Evolutionary conservation across 129 eudicot genomes (phyloP).

Genomic region (Arctium lappa): DNA sequence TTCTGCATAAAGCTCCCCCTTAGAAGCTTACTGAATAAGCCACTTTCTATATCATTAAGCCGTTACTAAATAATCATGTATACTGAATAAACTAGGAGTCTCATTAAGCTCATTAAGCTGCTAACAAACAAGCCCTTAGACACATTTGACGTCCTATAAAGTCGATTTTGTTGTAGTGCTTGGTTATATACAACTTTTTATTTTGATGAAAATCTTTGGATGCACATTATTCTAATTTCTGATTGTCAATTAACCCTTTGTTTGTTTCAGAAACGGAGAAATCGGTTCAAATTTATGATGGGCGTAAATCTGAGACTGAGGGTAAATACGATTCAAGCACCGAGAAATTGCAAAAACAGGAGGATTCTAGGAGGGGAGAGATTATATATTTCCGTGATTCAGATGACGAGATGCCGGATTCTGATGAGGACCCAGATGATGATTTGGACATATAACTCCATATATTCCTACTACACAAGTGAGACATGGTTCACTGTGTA

Average conservation of each 20-base stretch:
- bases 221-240: background rate
- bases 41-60: no score
- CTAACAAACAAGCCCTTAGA: background rate
- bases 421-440: slow-evolving; percentile 99
- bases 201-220: background rate
- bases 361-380: slow-evolving; percentile 63
- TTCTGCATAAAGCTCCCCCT: no score
- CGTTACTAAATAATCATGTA: no score
- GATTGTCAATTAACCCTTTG: background rate
- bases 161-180: background rate
- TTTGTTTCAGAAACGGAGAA: slow-evolving; percentile 56
- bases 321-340: slow-evolving; percentile 22
- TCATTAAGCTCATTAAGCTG: no score
- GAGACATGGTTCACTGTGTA: background rate
- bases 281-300: slow-evolving; percentile 79
- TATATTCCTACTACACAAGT: background rate
- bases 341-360: slow-evolving; percentile 33
- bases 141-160: background rate
- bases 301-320: slow-evolving; percentile 57
- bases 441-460: slow-evolving; percentile 79
- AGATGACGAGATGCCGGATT: slow-evolving; percentile 98
- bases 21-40: no score
- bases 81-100: no score
- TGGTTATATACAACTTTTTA: background rate
- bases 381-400: slow-evolving; percentile 90